phyloP scores from a whole-genome alignment of 768 basidiomycete species.

The Myochromella boudieri region DNA sequence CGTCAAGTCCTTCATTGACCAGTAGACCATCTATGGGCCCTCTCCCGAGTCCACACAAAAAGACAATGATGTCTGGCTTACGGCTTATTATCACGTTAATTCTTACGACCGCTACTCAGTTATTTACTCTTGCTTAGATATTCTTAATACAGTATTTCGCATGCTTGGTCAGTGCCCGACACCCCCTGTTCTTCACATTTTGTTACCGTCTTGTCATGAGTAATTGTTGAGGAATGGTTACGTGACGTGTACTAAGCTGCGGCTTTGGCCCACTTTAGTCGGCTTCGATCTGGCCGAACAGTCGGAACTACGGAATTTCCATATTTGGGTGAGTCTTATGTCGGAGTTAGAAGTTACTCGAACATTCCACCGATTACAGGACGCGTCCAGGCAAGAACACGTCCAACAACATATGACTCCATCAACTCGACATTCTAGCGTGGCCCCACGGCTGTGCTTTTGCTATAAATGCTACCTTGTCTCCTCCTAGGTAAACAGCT shows the following conservation, averaged over 20 bases:
- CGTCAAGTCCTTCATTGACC: conserved; percentile 81
- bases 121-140: not conserved
- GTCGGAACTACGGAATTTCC: conserved; percentile 6
- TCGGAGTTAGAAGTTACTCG: conserved; percentile 14
- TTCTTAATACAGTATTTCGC: conserved; percentile 5
- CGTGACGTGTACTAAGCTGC: too few species aligned
- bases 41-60: conserved; percentile 3
- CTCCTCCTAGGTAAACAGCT: too few species aligned
- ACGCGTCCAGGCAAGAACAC: conserved; percentile 1
- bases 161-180: conserved; percentile 1
- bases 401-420: too few species aligned
- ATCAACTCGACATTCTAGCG: not conserved
- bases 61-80: conserved; percentile 9
- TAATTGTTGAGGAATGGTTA: conserved; percentile 2
- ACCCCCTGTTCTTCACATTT: too few species aligned
- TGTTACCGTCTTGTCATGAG: conserved; percentile 12
- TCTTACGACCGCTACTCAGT: conserved; percentile 9
- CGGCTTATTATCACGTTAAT: conserved; percentile 7
- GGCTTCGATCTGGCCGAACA: conserved; percentile 2
- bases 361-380: conserved; percentile 12
- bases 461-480: conserved; percentile 10
- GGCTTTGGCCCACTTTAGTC: too few species aligned
- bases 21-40: conserved; percentile 25
- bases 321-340: not conserved
- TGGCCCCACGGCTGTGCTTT: not conserved